Base-by-base conservation (phyloP, 805 yeast genomes). In the Saccharomycopsis sp. region DNA sequence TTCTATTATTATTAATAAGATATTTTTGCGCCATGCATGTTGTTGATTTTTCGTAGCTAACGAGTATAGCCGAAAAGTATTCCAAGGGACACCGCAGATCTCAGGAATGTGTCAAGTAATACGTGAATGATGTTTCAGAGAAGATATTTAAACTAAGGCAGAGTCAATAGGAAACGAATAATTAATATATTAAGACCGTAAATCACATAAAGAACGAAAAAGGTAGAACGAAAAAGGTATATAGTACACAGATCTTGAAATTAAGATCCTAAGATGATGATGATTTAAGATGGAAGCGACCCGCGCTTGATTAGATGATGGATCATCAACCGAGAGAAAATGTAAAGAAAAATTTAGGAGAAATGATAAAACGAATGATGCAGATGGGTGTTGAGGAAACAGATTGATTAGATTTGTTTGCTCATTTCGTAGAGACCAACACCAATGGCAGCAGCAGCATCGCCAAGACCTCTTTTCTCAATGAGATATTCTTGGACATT, bases 401-500 rank as follows among this genome's bases (percentile, higher is more conserved):
- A 29, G 38, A 29, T 7, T 29, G 38, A 5, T 29, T 29, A 29
- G 20, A 44, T 44, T 17, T 17, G 22, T 44, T 44, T 44, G 22
- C 22, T 44, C 22, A 44, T 44, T 17, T 44, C 49, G 22, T 44
- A 44, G 12, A 44, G 49, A 44, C 49, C 22, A 44, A 44, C 49
- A 44, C 49, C 49, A 44, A 44, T 44, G 49, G 49, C 49, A 44
- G 49, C 49, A 44, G 49, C 49, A 44, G 49, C 49, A 44, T n/a
- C 22, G 12, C 22, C 35, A 25, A 53, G 52, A 44, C 38, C 57
- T 58, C 61, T 57, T 47, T 52, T 58, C 34, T 58, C 57, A 29
- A 61, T 25, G 24, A 61, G 47, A 7, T 24, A 20, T 54, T 61
- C 62, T 41, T 61, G 63, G 20, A 61, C 47, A 35, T 58, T 53